Evolutionary conservation across 2,329 filamentous ascomycete species (phyloP), one percentile per base, ranked within the genome.

Genomic region (Botrytis deweyae): DNA sequence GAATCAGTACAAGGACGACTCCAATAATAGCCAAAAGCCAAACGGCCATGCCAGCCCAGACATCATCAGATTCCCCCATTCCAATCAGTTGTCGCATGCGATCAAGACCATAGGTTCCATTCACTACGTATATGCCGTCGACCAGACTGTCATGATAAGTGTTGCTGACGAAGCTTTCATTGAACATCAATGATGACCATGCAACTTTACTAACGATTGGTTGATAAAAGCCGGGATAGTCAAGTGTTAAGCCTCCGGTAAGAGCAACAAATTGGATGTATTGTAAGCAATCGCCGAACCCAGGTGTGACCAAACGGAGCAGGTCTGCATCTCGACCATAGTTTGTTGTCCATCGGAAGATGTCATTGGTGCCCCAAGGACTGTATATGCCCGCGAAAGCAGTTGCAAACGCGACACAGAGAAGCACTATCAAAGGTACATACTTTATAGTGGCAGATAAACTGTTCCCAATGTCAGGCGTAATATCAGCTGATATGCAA

Each of bases 271-370:
- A 99, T 81, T 99, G 96, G 29, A 99, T 93, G 82, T 99, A 98
- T 83, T 98, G 95, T 72, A 99, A 86, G 80, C 96, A 99, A 81
- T 99, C 96, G 10, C 94, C 94, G 81, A 99, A 98, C 0, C 96
- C 96, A 8, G 96, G 96, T 0, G 96, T 99, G 49, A 99, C 94
- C 66, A 99, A 86, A 72, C 96, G 91, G 72, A 99, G 86, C 77
- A 98, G 86, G 83, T 99, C 96, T 75, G 93, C 93, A 79, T 99
- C 96, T 78, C 95, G 90, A 52, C 96, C 96, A 81, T 97, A 98
- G 81, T 99, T 99, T 80, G 94, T 97, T n/a, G 94, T 94, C 94
- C 95, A 99, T 77, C 93, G 91, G 82, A 98, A 98, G 33, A 95
- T 87, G 81, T 99, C 93, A 12, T 90, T 90, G 1, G 94, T 93